Percentiles rank a stretch among this genome's conserved stretches.
Conservation (phyloP, 495 filamentous ascomycete species). For the Hypoxylon lienhwacheense region DNA sequence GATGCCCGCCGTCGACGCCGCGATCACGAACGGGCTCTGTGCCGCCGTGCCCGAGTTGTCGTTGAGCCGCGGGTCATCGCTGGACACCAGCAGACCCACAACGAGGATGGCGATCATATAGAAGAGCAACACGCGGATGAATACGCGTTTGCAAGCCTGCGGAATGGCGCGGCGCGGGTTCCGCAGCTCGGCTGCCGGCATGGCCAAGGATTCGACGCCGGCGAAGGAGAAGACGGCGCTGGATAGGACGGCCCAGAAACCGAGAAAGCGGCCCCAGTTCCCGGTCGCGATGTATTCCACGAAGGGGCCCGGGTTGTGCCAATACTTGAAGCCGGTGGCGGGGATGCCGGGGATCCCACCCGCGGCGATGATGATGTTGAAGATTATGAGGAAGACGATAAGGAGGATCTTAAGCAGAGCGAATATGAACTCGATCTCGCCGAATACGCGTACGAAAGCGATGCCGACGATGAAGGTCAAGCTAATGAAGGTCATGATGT, state of each 20-base stretch:
- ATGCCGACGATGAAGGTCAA: conserved; percentile 57
- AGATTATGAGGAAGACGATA: conserved; percentile 55
- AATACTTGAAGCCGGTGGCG: conserved; percentile 50
- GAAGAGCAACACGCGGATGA: conserved; percentile 58
- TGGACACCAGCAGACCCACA: conserved; percentile 67
- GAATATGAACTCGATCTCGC: conserved; percentile 60
- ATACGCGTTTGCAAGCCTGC: conserved; percentile 53
- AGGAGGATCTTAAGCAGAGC: conserved; percentile 61
- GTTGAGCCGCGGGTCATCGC: conserved; percentile 59
- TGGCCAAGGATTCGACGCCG: conserved; percentile 59
- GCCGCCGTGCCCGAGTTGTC: conserved; percentile 53
- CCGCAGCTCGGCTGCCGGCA: conserved; percentile 65
- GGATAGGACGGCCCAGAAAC: conserved; percentile 62
- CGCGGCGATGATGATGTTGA: conserved; percentile 56
- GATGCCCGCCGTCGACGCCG: conserved; percentile 67
- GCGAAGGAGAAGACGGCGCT: conserved; percentile 63
- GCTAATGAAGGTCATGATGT: conserved; percentile 59
- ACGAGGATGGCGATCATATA: conserved; percentile 63
- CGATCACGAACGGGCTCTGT: conserved; percentile 73
- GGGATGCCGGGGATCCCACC: conserved; percentile 60
- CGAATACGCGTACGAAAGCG: conserved; percentile 56
- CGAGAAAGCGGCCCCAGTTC: conserved; percentile 45
- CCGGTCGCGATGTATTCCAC: conserved; percentile 49
- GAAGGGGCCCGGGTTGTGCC: conserved; percentile 57
- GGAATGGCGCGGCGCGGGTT: conserved; percentile 58